phyloP scores from a whole-genome alignment of 176 grass and related monocot species.

The Rhynchospora pubera region DNA sequence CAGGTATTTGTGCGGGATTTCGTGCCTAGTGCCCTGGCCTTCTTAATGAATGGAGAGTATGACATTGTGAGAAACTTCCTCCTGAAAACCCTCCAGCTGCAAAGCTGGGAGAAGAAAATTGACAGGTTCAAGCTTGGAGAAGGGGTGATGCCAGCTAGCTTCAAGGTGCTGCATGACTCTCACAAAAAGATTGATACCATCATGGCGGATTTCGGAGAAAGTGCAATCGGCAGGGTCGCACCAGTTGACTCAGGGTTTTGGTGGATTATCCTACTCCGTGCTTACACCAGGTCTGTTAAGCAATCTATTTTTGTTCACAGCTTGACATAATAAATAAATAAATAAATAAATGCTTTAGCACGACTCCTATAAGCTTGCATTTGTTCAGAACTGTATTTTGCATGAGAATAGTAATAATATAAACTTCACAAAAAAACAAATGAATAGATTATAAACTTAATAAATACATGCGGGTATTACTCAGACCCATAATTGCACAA shows the following conservation, averaged over 20 bases:
- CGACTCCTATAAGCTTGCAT: background rate
- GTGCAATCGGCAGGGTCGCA: slow-evolving; percentile 83
- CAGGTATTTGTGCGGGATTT: slow-evolving; percentile 97
- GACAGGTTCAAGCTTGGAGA: slow-evolving; percentile 93
- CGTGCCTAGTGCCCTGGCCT: slow-evolving; percentile 78
- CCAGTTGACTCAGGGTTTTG: slow-evolving; percentile 96
- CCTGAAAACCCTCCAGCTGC: slow-evolving; percentile 71
- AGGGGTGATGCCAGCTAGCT: slow-evolving; percentile 94
- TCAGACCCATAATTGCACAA: background rate
- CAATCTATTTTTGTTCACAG: background rate
- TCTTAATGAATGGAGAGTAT: slow-evolving; percentile 83
- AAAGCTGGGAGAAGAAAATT: slow-evolving; percentile 81
- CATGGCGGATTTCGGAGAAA: slow-evolving; percentile 83
- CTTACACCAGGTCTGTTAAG: slow-evolving; percentile 70
- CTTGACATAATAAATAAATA: background rate
- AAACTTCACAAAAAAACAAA: background rate
- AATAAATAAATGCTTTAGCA: background rate
- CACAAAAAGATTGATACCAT: slow-evolving; percentile 60
- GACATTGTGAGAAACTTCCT: slow-evolving; percentile 97
- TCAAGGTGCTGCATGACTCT: slow-evolving; percentile 67
- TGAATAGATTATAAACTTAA: too few relatives aligned
- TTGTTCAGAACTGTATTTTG: background rate
- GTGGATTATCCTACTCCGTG: slow-evolving; percentile 98
- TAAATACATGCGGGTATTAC: background rate
- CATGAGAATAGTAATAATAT: background rate